phyloP scores from a whole-genome alignment of 2,329 filamentous ascomycete species.

The Capronia epimyces region DNA sequence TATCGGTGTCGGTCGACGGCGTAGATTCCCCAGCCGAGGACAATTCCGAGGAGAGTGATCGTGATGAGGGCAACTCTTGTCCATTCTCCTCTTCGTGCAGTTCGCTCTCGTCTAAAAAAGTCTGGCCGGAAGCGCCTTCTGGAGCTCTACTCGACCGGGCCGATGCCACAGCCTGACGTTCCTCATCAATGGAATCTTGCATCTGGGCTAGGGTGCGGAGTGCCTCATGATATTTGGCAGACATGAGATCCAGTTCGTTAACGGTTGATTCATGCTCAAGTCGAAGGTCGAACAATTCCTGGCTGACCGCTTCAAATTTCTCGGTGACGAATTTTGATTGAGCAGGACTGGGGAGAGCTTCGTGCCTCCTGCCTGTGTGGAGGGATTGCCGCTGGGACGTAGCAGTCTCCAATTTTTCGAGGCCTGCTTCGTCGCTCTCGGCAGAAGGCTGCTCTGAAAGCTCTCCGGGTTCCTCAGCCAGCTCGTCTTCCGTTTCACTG shows the following conservation, averaged over 20 bases:
- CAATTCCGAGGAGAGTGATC: conserved; percentile 88
- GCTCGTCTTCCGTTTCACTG: conserved; percentile 30
- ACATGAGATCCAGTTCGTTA: conserved; percentile 72
- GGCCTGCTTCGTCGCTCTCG: conserved; percentile 32
- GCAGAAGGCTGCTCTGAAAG: conserved; percentile 17
- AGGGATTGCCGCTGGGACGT: conserved; percentile 25
- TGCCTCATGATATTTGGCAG: conserved; percentile 85
- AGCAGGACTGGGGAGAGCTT: conserved; percentile 60
- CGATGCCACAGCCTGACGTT: conserved; percentile 49
- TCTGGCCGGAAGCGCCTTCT: conserved; percentile 54
- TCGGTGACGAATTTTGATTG: conserved; percentile 84
- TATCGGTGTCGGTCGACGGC: conserved; percentile 50
- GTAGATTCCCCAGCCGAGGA: conserved; percentile 78
- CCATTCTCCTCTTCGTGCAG: conserved; percentile 61
- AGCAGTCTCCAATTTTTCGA: conserved; percentile 36
- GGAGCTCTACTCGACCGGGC: conserved; percentile 44
- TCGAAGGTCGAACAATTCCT: conserved; percentile 83
- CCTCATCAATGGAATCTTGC: conserved; percentile 78
- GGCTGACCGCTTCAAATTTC: conserved; percentile 84
- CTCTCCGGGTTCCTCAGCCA: conserved; percentile 22
- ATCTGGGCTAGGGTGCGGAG: conserved; percentile 75
- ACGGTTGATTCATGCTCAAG: conserved; percentile 84
- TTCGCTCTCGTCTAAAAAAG: conserved; percentile 76
- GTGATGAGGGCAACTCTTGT: conserved; percentile 69
- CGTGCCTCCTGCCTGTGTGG: conserved; percentile 43